Percentiles rank a stretch among this genome's conserved stretches.
Evolutionary conservation across 2,329 filamentous ascomycete genomes (phyloP).

Genomic region (Ophiognomonia clavigignenti-juglandacearum): DNA sequence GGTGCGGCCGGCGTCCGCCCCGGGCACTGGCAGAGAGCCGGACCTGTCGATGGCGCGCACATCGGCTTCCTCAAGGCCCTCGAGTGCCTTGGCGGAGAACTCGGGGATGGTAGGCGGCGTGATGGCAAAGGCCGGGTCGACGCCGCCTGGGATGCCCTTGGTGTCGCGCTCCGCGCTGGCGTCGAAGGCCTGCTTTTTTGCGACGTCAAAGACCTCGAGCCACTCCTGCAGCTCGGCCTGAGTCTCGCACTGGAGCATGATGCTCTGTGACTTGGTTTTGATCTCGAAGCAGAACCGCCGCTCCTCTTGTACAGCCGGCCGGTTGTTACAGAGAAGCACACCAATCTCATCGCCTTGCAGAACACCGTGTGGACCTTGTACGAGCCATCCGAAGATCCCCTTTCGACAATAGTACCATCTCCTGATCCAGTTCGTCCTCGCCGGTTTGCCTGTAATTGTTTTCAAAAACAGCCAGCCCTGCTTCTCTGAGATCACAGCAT

Average conservation of each 20-base stretch:
- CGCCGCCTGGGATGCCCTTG: slow-evolving; percentile 40
- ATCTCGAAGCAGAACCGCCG: slow-evolving; percentile 96
- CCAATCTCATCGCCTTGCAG: slow-evolving; percentile 96
- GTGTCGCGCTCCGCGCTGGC: slow-evolving; percentile 53
- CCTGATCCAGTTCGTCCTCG: slow-evolving; percentile 81
- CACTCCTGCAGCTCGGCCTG: slow-evolving; percentile 90
- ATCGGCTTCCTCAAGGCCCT: slow-evolving; percentile 28
- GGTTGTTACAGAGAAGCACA: slow-evolving; percentile 87
- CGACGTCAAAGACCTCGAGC: slow-evolving; percentile 88
- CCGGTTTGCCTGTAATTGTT: slow-evolving; percentile 79
- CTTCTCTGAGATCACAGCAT: slow-evolving; percentile 63
- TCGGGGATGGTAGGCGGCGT: slow-evolving; percentile 83
- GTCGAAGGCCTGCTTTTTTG: slow-evolving; percentile 88
- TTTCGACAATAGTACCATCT: slow-evolving; percentile 96
- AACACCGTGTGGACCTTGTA: slow-evolving; percentile 79
- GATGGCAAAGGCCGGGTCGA: slow-evolving; percentile 84
- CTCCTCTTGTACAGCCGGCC: slow-evolving; percentile 87
- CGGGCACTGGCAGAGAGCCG: slow-evolving; percentile 62
- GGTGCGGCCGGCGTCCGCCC: slow-evolving; percentile 54
- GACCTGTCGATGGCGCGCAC: slow-evolving; percentile 45
- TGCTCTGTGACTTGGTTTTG: slow-evolving; percentile 91
- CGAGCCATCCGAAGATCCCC: slow-evolving; percentile 92
- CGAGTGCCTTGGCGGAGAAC: slow-evolving; percentile 72
- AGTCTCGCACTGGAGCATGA: slow-evolving; percentile 88
- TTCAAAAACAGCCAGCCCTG: slow-evolving; percentile 92